A percentile compares a stretch with the other conserved stretches of the same genome.
These are phyloP conservation scores for Lasiosphaeria miniovina DNA, from an alignment of 495 filamentous ascomycete species.

Conservation along the genomic window DNA sequence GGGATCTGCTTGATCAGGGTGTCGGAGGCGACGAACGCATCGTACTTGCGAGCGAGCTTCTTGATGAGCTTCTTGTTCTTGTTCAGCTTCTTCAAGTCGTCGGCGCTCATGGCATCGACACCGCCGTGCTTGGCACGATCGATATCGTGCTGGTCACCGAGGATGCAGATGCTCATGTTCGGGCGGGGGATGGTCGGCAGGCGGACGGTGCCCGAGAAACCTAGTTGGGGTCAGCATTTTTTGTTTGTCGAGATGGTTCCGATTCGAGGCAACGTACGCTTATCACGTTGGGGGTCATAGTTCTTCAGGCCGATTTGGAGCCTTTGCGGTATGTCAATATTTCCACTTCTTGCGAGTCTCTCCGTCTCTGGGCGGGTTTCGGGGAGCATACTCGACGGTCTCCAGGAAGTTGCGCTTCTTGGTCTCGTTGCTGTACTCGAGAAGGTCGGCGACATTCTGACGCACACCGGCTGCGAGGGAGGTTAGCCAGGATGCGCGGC, in stretches of 20 bases:
- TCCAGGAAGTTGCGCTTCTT: constrained; percentile 99
- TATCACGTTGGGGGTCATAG: constrained; percentile 99
- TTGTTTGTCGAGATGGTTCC: background rate
- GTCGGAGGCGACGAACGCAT: constrained; percentile 96
- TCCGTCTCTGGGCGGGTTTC: background rate
- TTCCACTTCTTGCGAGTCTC: background rate
- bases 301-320: constrained; percentile 99
- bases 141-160: constrained; percentile 99
- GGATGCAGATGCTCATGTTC: constrained; percentile 91
- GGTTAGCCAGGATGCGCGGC: constrained; percentile 12
- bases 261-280: constrained; percentile 53
- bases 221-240: background rate
- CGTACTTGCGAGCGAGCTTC: constrained; percentile 99
- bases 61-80: constrained; percentile 99
- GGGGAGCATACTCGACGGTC: constrained; percentile 34
- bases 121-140: constrained; percentile 98
- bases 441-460: constrained; percentile 82
- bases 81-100: constrained; percentile 99
- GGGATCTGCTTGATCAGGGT: constrained; percentile 98
- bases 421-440: constrained; percentile 91
- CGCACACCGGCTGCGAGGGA: constrained; percentile 80
- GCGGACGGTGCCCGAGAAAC: constrained; percentile 97
- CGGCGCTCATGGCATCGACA: constrained; percentile 93
- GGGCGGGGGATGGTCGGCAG: constrained; percentile 80
- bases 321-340: constrained; percentile 13